Conservation (phyloP, 805 yeast species). For the Kazachstania bromeliacearum region DNA sequence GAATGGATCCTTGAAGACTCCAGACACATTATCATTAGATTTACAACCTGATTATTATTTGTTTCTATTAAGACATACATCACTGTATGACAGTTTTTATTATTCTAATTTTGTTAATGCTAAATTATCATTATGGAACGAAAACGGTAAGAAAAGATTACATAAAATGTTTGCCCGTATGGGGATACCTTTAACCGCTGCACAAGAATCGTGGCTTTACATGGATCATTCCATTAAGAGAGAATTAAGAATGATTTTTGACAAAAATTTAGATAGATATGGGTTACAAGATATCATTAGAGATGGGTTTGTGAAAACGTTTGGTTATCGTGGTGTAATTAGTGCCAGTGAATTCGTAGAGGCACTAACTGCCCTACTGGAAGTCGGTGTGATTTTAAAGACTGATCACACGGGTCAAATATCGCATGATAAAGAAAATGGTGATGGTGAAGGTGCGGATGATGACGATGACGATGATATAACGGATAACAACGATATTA, state of each 20-base stretch:
- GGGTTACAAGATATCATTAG: slow-evolving; percentile 76
- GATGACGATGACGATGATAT: slow-evolving; percentile 23
- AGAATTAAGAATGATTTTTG: slow-evolving; percentile 58
- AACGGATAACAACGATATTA: slow-evolving; percentile 5
- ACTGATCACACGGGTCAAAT: slow-evolving; percentile 11
- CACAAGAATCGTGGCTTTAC: slow-evolving; percentile 87
- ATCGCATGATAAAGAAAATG: slow-evolving; percentile 20
- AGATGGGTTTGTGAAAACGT: slow-evolving; percentile 79
- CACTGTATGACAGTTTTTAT: slow-evolving; percentile 79
- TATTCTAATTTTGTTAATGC: slow-evolving; percentile 90
- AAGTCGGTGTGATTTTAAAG: slow-evolving; percentile 38
- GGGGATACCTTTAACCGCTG: slow-evolving; percentile 87
- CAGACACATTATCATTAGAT: slow-evolving; percentile 40
- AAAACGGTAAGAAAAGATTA: slow-evolving; percentile 75
- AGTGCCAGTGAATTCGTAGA: slow-evolving; percentile 93
- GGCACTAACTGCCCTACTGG: slow-evolving; percentile 74
- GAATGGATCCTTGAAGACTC: slow-evolving; percentile 28
- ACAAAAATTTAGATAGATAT: slow-evolving; percentile 58
- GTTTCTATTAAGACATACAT: slow-evolving; percentile 85
- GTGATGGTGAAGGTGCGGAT: slow-evolving; percentile 24
- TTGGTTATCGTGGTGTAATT: slow-evolving; percentile 78
- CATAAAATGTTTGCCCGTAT: slow-evolving; percentile 91
- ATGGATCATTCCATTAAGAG: slow-evolving; percentile 74
- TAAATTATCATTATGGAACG: slow-evolving; percentile 79
- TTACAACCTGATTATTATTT: slow-evolving; percentile 79